Evolutionary conservation across 1,284 basidiomycete genomes (phyloP).

Genomic region (Marasmius tenuissimus): DNA sequence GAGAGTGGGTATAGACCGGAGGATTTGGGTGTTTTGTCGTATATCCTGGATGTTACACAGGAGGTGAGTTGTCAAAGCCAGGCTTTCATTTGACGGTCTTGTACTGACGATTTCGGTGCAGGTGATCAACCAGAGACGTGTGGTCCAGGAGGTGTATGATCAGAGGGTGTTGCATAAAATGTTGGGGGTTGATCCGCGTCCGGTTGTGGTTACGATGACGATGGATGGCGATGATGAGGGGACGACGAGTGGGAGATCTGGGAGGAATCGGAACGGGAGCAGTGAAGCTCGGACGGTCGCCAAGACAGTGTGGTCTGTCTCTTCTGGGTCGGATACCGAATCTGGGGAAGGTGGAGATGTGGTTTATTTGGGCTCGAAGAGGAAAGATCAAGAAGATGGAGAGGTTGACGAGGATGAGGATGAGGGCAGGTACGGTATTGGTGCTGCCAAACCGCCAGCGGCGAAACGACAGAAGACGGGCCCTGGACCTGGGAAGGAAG

Average conservation of each 20-base stretch:
- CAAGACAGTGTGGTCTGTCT: background rate
- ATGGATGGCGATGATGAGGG: background rate
- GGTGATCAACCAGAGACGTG: constrained; percentile 70
- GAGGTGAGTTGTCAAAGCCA: constrained; percentile 64
- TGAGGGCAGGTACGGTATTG: constrained; percentile 55
- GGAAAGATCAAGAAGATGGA: constrained; percentile 6
- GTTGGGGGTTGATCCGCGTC: constrained; percentile 48
- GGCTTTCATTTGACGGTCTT: constrained; percentile 10
- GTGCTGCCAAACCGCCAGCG: constrained; percentile 38
- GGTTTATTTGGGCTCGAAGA: background rate
- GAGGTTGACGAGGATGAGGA: constrained; percentile 35
- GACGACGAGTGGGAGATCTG: background rate
- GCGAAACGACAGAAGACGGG: constrained; percentile 27
- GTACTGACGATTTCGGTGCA: constrained; percentile 32
- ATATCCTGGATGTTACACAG: constrained; percentile 80
- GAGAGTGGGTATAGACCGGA: constrained; percentile 42
- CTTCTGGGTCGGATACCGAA: constrained; percentile 4
- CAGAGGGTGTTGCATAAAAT: constrained; percentile 59
- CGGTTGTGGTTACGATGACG: constrained; percentile 18
- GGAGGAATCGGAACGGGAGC: background rate
- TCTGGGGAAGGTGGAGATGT: constrained; percentile 1
- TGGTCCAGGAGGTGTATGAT: constrained; percentile 74
- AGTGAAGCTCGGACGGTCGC: background rate
- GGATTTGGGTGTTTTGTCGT: constrained; percentile 78
- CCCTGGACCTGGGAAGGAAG: too few species aligned